Percentiles rank a stretch among this genome's conserved stretches.
These are phyloP conservation scores for Boletellus ananas DNA, from an alignment of 768 basidiomycete species.

Conservation along the genomic window DNA sequence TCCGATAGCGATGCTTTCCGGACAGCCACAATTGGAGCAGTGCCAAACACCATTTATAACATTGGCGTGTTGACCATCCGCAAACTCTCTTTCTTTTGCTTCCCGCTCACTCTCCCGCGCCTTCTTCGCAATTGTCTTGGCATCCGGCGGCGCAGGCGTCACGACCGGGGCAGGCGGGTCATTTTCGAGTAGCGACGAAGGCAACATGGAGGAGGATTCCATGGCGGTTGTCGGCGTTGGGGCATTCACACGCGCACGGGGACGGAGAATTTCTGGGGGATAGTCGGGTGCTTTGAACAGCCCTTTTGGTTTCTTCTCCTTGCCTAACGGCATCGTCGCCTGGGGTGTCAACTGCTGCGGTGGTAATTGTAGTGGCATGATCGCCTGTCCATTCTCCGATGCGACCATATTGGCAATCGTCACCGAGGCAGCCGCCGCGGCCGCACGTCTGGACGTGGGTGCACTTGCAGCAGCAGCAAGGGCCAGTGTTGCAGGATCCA, in stretches of 20 bases:
- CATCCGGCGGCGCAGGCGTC: slow-evolving; percentile 40
- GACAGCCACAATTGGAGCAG: slow-evolving; percentile 93
- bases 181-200: slow-evolving; percentile 55
- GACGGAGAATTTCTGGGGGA: slow-evolving; percentile 49
- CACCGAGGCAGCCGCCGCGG: slow-evolving; percentile 76
- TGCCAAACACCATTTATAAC: slow-evolving; percentile 87
- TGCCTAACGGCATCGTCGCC: slow-evolving; percentile 39
- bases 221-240: slow-evolving; percentile 68
- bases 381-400: slow-evolving; percentile 75
- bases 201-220: slow-evolving; percentile 50
- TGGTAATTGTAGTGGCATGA: slow-evolving; percentile 40
- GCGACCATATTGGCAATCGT: slow-evolving; percentile 94
- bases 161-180: slow-evolving; percentile 47
- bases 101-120: slow-evolving; percentile 75
- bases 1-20: slow-evolving; percentile 80
- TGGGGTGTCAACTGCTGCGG: slow-evolving; percentile 37
- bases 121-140: slow-evolving; percentile 51
- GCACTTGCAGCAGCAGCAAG: slow-evolving; percentile 60
- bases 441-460: slow-evolving; percentile 74
- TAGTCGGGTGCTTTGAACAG: slow-evolving; percentile 70
- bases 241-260: slow-evolving; percentile 56
- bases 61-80: slow-evolving; percentile 78
- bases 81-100: slow-evolving; percentile 80
- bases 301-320: slow-evolving; percentile 68
- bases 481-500: slow-evolving; percentile 68